Base-by-base conservation (phyloP, 495 filamentous ascomycete species). In the Annulohypoxylon moriforme region DNA sequence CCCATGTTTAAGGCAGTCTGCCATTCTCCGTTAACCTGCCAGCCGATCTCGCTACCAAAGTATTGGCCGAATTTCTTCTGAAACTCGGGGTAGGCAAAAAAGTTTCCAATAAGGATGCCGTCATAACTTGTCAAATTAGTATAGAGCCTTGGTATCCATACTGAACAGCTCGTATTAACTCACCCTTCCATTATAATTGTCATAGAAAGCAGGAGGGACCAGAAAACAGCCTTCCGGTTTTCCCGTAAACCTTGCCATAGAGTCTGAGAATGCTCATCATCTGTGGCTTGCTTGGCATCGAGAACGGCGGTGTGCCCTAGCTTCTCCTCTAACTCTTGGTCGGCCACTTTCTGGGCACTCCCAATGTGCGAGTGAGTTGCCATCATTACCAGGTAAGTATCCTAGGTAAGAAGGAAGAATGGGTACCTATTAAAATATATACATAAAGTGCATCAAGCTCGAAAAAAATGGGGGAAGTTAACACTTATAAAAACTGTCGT, bases 131-230 rank as follows among this genome's bases (percentile, higher is more conserved):
- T 29, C 10, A 3, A n/a, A 2, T 58, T 36, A 63, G 59, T n/a
- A 36, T 8, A 49, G 1, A 20, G 8, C 10, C n/a, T 27, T 24
- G 4, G 4, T 14, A 40, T 36, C n/a, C n/a, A 36, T 36, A 40
- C 13, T n/a, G 4, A 14, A n/a, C 5, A n/a, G 2, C n/a, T 10
- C 11, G 36, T 10, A 13, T 40, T 40, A 40, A 6, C 74, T 16
- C 61, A 76, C 42, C 84, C 85, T 79, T 88, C 85, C 86, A 88
- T 88, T 65, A 82, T 78, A 42, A 88, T 83, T 46, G 80, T 80
- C 36, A 84, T 81, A 18, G 82, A 85, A 40, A 88, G 79, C 14
- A 85, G 65, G 10, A 85, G 38, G 31, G 80, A 83, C 83, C 83
- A 87, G n/a, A 73, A 77, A 36, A 81, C 78, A 34, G 81, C 81